Conservation (phyloP, 2,329 filamentous ascomycete genomes). For the Fusarium fujikuroi region DNA sequence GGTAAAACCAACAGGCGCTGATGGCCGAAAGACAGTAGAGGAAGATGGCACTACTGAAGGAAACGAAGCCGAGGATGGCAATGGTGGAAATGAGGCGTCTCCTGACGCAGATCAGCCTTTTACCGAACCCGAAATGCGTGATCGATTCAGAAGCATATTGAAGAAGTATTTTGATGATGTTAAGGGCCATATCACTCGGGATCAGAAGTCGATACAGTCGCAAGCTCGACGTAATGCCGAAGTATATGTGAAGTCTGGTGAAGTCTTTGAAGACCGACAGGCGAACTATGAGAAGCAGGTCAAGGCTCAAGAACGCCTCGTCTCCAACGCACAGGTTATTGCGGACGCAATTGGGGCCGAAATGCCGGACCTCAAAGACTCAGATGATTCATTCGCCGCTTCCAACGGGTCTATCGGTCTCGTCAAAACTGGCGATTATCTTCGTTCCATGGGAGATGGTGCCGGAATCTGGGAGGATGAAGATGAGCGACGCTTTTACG, state of each 20-base stretch:
- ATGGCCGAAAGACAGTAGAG: conserved; percentile 85
- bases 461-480: conserved; percentile 99
- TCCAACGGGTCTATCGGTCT: conserved; percentile 86
- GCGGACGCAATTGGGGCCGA: conserved; percentile 89
- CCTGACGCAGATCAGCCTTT: conserved; percentile 76
- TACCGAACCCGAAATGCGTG: conserved; percentile 78
- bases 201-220: conserved; percentile 86
- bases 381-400: conserved; percentile 73
- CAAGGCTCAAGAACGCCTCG: conserved; percentile 90
- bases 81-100: conserved; percentile 32
- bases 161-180: conserved; percentile 93
- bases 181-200: conserved; percentile 85
- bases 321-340: conserved; percentile 89
- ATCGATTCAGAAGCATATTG: conserved; percentile 87
- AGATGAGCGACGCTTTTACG: conserved; percentile 96
- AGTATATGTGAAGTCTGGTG: conserved; percentile 97
- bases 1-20: conserved; percentile 74
- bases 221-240: conserved; percentile 96
- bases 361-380: conserved; percentile 92
- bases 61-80: conserved; percentile 52
- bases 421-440: conserved; percentile 92
- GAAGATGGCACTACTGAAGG: conserved; percentile 76
- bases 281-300: conserved; percentile 94
- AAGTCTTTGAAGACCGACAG: conserved; percentile 97
- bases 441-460: conserved; percentile 88